A percentile compares a stretch with the other conserved stretches of the same genome.
phyloP scores from a whole-genome alignment of 2,329 filamentous ascomycete genomes.

The Fusarium verticillioides region DNA sequence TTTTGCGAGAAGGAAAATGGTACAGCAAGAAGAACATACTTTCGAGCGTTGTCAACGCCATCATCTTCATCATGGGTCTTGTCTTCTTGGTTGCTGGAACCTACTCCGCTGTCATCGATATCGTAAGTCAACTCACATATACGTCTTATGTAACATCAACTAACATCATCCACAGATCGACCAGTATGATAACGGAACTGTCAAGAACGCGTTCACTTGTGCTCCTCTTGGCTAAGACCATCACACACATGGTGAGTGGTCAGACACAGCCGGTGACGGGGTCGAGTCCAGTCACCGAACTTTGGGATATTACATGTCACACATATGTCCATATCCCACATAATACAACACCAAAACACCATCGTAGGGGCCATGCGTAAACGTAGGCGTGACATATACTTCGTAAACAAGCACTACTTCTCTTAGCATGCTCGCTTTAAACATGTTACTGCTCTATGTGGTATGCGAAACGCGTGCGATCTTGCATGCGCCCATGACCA shows the following conservation, averaged over 20 bases:
- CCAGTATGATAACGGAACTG: slow-evolving; percentile 29
- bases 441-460: too few species aligned
- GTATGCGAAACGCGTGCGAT: background rate
- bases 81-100: slow-evolving; percentile 33
- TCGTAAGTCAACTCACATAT: background rate
- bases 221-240: slow-evolving; percentile 17
- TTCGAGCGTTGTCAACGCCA: slow-evolving; percentile 17
- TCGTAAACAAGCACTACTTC: background rate
- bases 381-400: slow-evolving; percentile 36
- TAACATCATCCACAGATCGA: slow-evolving; percentile 18
- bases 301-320: slow-evolving; percentile 32
- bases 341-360: slow-evolving; percentile 38
- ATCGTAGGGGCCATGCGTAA: slow-evolving; percentile 40
- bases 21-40: slow-evolving; percentile 30
- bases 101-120: slow-evolving; percentile 26
- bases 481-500: background rate
- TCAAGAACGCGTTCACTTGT: slow-evolving; percentile 27
- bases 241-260: background rate
- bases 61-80: slow-evolving; percentile 34
- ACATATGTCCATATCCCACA: slow-evolving; percentile 32
- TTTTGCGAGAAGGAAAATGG: slow-evolving; percentile 44
- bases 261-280: background rate
- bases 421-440: background rate
- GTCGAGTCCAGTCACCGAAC: background rate
- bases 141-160: background rate